Base-by-base conservation (phyloP, 305 asterid genomes). In the Petunia hybrid region DNA sequence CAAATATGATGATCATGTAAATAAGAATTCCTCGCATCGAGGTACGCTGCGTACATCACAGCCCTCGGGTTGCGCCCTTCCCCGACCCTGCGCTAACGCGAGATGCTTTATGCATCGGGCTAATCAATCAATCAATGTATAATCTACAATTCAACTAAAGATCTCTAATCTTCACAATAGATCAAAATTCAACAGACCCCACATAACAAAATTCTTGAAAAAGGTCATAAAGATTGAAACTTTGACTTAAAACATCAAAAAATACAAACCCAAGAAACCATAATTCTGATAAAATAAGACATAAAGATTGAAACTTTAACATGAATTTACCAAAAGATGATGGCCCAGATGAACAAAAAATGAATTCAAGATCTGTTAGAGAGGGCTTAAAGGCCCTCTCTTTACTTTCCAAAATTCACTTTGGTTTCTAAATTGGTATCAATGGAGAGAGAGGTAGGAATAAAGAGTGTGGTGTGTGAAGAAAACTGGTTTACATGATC, bases 351-450 rank as follows among this genome's bases (percentile, higher is more conserved):
- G 79, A 80, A 67, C 83, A 86, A 73, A 80, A 69, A 77, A 80
- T 82, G 81, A 85, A 87, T 63, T 90, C 90, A 91, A 93, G 97
- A 93, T 89, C 97, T 85, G 85, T 80, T 82, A 86, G 90, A 89
- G 93, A 89, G 91, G 87, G 88, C 88, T 85, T 31, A 70, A 79
- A 89, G 87, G 87, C 88, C 93, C 90, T 82, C 91, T 87, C 75
- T 87, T 83, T 86, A 81, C 60, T 82, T 83, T 82, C 51, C 80
- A 87, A 87, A 85, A 85, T 85, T 87, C 86, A 87, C 83, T 86
- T 82, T 88, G 85, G 86, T 85, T 22, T 22, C 89, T 85, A 85
- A 86, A 84, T 86, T 84, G 88, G 68, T 84, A 45, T 69, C 41
- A 68, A 71, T 70, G 68, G 55, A 51, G 67, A 63, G 75, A 55